phyloP scores from a whole-genome alignment of 2,329 filamentous ascomycete genomes.

The Ophiosphaerella narmari region DNA sequence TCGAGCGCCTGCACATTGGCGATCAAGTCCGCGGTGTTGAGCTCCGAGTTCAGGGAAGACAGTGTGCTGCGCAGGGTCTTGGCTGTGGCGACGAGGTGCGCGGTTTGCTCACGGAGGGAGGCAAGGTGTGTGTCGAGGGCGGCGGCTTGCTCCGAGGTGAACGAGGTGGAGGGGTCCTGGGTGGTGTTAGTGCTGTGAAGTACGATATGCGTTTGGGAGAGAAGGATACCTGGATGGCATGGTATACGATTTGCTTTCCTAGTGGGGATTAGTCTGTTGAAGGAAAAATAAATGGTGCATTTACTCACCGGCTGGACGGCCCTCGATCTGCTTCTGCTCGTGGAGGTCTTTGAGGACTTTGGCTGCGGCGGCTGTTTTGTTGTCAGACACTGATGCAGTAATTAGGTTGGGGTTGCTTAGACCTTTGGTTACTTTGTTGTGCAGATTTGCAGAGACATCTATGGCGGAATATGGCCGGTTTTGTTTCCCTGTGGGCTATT shows the following conservation, averaged over 20 bases:
- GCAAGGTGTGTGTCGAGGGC: constrained; percentile 56
- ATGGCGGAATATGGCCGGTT: constrained; percentile 62
- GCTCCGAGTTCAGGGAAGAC: constrained; percentile 51
- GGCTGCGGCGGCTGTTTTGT: constrained; percentile 56
- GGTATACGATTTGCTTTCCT: constrained; percentile 68
- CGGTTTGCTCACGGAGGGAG: constrained; percentile 52
- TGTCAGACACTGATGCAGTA: constrained; percentile 12
- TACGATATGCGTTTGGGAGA: background rate
- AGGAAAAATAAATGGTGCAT: background rate
- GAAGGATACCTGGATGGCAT: constrained; percentile 52
- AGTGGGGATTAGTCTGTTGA: constrained; percentile 4
- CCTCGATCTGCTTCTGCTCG: constrained; percentile 63
- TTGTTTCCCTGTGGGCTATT: constrained; percentile 48
- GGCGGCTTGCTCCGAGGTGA: constrained; percentile 54
- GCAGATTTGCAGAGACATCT: constrained; percentile 65
- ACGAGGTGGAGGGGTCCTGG: constrained; percentile 56
- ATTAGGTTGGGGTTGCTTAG: constrained; percentile 3
- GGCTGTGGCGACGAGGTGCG: constrained; percentile 51
- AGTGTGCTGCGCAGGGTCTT: constrained; percentile 56
- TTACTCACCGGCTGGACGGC: constrained; percentile 56
- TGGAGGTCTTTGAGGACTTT: constrained; percentile 68
- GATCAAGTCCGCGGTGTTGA: constrained; percentile 58
- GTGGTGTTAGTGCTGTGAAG: background rate
- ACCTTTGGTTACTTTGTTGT: constrained; percentile 64
- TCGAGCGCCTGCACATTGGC: constrained; percentile 51